phyloP scores from a whole-genome alignment of 352 stramenopile species.

The Albugo laibachii region DNA sequence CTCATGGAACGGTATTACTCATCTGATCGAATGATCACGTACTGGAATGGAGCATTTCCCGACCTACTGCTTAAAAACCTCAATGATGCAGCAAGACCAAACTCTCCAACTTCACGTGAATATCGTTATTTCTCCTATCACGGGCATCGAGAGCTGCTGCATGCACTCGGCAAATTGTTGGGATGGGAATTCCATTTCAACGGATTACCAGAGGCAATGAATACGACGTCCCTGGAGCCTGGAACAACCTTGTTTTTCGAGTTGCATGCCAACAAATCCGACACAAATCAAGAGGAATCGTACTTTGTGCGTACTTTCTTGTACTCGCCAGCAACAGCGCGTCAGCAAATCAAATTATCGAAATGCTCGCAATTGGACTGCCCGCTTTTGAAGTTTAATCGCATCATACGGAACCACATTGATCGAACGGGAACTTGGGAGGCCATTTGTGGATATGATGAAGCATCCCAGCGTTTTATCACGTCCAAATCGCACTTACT shows the following conservation, averaged over 20 bases:
- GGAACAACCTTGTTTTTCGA: constrained; percentile 73
- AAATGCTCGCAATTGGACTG: constrained; percentile 63
- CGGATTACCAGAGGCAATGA: constrained; percentile 35
- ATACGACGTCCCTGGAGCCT: constrained; percentile 39
- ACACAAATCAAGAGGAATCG: constrained; percentile 11
- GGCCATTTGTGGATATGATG: constrained; percentile 57
- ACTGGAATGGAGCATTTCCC: constrained; percentile 62
- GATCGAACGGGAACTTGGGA: constrained; percentile 53
- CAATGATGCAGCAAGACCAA: constrained; percentile 24
- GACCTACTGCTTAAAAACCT: constrained; percentile 45
- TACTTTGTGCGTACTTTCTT: constrained; percentile 62
- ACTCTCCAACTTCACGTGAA: constrained; percentile 11
- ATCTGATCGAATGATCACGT: constrained; percentile 55
- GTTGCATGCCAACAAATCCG: constrained; percentile 18
- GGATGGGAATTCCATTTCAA: constrained; percentile 60
- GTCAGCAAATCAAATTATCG: constrained; percentile 43
- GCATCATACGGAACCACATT: constrained; percentile 51
- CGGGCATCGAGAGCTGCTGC: constrained; percentile 56
- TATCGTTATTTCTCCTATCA: constrained; percentile 75
- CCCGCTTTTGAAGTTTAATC: constrained; percentile 47
- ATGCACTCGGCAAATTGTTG: constrained; percentile 58
- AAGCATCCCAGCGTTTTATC: not conserved
- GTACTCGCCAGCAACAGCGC: constrained; percentile 43
- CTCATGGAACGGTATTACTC: constrained; percentile 76
- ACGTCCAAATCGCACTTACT: too few relatives aligned